Percentiles rank a stretch among this genome's conserved stretches.
Evolutionary conservation across 257 asterid genomes (phyloP).

Genomic region (Mentha longifolia): DNA sequence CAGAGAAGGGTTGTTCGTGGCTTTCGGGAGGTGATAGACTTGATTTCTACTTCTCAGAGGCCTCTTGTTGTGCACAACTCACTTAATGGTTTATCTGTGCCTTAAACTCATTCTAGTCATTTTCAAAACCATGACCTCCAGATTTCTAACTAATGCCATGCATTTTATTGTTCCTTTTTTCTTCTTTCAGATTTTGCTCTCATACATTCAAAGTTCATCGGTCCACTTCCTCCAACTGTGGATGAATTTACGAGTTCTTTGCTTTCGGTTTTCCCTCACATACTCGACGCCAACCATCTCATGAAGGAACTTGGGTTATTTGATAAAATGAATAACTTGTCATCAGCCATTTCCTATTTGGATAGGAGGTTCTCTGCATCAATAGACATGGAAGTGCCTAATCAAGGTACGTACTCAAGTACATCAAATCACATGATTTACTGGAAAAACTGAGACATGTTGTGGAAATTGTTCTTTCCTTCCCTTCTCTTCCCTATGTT

Average conservation of each 20-base stretch:
- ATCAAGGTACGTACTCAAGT: slow-evolving; percentile 48
- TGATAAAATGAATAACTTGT: slow-evolving; percentile 54
- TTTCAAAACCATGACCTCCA: slow-evolving; percentile 17
- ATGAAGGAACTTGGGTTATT: slow-evolving; percentile 67
- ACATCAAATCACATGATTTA: slow-evolving; percentile 19
- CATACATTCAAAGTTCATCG: slow-evolving; percentile 73
- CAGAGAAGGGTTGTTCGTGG: slow-evolving; percentile 62
- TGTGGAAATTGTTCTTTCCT: slow-evolving; percentile 7
- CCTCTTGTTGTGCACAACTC: slow-evolving; percentile 87
- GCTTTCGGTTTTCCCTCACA: slow-evolving; percentile 55
- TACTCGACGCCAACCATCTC: slow-evolving; percentile 74
- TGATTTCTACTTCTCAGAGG: slow-evolving; percentile 76
- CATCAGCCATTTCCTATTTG: slow-evolving; percentile 65
- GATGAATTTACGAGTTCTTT: slow-evolving; percentile 69
- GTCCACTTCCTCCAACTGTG: slow-evolving; percentile 71
- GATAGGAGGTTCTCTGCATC: slow-evolving; percentile 55
- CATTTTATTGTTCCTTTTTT: slow-evolving; percentile 7
- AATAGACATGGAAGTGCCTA: slow-evolving; percentile 61
- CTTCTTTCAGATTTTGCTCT: slow-evolving; percentile 72
- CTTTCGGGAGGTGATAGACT: slow-evolving; percentile 87
- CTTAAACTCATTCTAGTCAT: slow-evolving; percentile 23
- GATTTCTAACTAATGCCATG: slow-evolving; percentile 28
- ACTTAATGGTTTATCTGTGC: slow-evolving; percentile 66
- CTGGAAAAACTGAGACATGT: background rate
- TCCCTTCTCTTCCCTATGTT: background rate